Conservation (phyloP, 768 basidiomycete species). For the Mycena floridula region DNA sequence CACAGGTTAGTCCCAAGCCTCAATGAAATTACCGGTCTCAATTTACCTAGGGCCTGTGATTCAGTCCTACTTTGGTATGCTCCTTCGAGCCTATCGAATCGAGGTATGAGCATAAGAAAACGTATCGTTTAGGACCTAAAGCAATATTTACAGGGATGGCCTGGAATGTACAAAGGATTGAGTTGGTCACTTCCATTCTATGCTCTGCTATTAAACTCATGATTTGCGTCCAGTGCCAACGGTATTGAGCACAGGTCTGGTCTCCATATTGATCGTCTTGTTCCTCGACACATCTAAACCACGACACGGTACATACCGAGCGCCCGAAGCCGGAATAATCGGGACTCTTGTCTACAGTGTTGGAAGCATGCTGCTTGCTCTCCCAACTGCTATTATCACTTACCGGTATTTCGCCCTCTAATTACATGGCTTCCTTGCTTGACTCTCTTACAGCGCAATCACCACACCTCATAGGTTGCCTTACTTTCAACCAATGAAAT, state of each 20-base stretch:
- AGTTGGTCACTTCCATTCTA: conserved; percentile 28
- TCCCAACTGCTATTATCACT: conserved; percentile 69
- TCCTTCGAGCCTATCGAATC: conserved; percentile 59
- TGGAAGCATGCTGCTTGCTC: conserved; percentile 56
- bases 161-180: conserved; percentile 77
- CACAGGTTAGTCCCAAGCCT: conserved; percentile 33
- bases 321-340: conserved; percentile 54
- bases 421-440: background rate
- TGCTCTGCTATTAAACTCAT: background rate
- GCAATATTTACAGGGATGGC: conserved; percentile 40
- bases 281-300: conserved; percentile 53
- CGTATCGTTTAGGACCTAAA: too few species aligned
- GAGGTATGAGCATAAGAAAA: too few species aligned
- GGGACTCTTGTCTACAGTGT: conserved; percentile 62
- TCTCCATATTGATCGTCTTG: conserved; percentile 52
- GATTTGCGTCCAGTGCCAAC: conserved; percentile 33
- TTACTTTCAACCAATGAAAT: conserved; percentile 49
- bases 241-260: conserved; percentile 39
- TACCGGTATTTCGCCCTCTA: conserved; percentile 50
- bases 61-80: conserved; percentile 69
- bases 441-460: conserved; percentile 47
- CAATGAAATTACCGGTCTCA: background rate
- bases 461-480: conserved; percentile 77
- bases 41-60: conserved; percentile 46
- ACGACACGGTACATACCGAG: conserved; percentile 58